Percentiles rank a stretch among this genome's conserved stretches.
Evolutionary conservation across 2,329 filamentous ascomycete species (phyloP).

Genomic region (Fusarium sp.): DNA sequence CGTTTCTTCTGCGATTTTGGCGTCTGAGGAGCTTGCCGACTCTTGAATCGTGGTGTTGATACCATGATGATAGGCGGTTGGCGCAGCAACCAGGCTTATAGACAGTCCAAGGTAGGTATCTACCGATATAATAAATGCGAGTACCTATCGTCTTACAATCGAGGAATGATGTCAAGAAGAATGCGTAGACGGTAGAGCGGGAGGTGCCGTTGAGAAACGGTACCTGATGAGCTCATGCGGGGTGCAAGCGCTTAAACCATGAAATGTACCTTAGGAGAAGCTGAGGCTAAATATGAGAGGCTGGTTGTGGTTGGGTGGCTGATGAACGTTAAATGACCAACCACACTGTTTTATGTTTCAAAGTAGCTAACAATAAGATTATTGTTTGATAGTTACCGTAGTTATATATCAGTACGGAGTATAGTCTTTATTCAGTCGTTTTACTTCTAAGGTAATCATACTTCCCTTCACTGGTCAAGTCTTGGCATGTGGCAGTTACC

Average conservation of each 20-base stretch:
- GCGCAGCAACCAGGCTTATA: not conserved
- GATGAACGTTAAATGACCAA: not conserved
- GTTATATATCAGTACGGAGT: not conserved
- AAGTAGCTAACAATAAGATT: not conserved
- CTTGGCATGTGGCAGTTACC: not conserved
- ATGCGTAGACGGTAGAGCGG: constrained; percentile 16
- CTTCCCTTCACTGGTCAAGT: not conserved
- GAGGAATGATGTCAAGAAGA: constrained; percentile 2
- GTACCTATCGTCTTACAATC: not conserved
- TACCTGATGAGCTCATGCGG: constrained; percentile 27
- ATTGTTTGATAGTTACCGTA: not conserved
- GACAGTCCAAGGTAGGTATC: not conserved
- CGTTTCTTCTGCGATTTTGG: constrained; percentile 51
- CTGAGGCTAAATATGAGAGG: constrained; percentile 23
- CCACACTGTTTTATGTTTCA: constrained; percentile 7
- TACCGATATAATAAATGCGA: not conserved
- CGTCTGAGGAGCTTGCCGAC: constrained; percentile 36
- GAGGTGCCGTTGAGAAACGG: constrained; percentile 27
- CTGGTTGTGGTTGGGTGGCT: constrained; percentile 5
- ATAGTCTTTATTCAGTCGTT: not conserved
- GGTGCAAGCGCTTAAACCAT: constrained; percentile 12
- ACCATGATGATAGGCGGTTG: constrained; percentile 27
- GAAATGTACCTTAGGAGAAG: not conserved
- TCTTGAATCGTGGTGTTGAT: constrained; percentile 33
- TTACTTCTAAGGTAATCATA: not conserved